Evolutionary conservation across 306 rosid genomes (phyloP), one percentile per base, ranked within the genome.

Genomic region (Cajanus cajan): DNA sequence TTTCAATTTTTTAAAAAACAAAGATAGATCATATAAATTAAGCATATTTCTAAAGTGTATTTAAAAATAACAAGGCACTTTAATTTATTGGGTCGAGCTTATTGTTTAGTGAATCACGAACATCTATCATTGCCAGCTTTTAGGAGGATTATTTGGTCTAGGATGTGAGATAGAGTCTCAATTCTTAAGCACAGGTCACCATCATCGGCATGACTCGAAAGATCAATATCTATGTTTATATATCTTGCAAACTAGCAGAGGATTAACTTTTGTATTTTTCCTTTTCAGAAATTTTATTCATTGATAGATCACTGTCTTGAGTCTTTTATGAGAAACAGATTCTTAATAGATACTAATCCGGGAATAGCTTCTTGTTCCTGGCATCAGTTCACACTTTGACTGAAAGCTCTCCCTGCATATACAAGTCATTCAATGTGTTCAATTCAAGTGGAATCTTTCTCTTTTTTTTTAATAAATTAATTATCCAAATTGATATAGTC

Each of bases 161-260:
- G 43, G 66, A 71, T 28, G 3, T 28, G 31, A 28, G 31, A 28
- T 1, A 78, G 41, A 18, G 37, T 43, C 22, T 62, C 13, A 15
- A 68, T 0, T 73, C 22, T 54, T 21, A 12, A 21, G 50, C 73
- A 66, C 14, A 80, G 47, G 72, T 71, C 77, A 69, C 52, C 28
- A 7, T 69, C 82, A 7, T 69, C 82, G 28, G 63, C 59, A 36
- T 54, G 58, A 44, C 40, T 19, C 43, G 61, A 78, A 68, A 55
- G 2, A 37, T 77, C 66, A 65, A 74, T 24, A 16, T 65, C 67
- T 16, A n/a, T 63, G 14, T 65, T 65, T 48, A 28, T 28, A 28
- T 28, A 73, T 15, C 4, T 12, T 15, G 0, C 4, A 62, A 62
- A 62, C 3, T 15, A 62, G 68, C 44, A 62, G 22, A 62, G 6